These are phyloP conservation scores for Auxenochlorella protothecoides DNA, from an alignment of 139 green algal species.

Conservation along the genomic window DNA sequence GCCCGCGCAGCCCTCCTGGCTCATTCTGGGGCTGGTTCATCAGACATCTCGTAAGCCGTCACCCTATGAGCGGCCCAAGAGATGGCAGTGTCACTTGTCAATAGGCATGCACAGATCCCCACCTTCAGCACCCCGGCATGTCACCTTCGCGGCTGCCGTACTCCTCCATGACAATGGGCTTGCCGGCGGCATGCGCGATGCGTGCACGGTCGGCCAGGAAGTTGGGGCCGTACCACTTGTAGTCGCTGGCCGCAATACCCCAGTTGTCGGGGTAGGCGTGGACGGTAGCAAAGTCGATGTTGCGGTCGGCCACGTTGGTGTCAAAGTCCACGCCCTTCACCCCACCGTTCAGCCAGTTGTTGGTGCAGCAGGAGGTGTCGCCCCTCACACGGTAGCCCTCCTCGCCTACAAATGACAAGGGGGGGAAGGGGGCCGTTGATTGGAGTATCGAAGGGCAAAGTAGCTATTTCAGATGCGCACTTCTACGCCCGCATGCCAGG, in stretches of 20 bases:
- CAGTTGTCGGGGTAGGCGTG: slow-evolving; percentile 28
- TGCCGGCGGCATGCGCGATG: slow-evolving; percentile 16
- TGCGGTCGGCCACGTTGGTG: slow-evolving; percentile 11
- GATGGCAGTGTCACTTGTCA: too few relatives aligned
- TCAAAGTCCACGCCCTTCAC: slow-evolving; percentile 25
- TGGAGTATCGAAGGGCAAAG: too few relatives aligned
- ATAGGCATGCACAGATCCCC: too few relatives aligned
- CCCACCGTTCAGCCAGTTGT: slow-evolving; percentile 4
- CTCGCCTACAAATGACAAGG: neutral
- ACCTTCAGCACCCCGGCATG: neutral
- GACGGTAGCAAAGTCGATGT: slow-evolving; percentile 34
- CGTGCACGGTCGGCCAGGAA: slow-evolving; percentile 13
- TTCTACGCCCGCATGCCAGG: too few relatives aligned
- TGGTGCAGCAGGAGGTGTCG: neutral
- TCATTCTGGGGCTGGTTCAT: too few relatives aligned
- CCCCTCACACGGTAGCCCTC: neutral
- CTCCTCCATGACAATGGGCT: slow-evolving; percentile 33
- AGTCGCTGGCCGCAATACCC: neutral
- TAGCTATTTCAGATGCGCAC: too few relatives aligned
- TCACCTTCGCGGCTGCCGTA: slow-evolving; percentile 15
- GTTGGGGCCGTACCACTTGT: neutral
- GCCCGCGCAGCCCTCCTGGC: too few relatives aligned
- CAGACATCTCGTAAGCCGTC: too few relatives aligned
- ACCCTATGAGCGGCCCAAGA: too few relatives aligned
- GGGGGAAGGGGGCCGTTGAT: too few relatives aligned